Evolutionary conservation across 164 flowering plant species (phyloP).

Genomic region (Umbellularia californica): DNA sequence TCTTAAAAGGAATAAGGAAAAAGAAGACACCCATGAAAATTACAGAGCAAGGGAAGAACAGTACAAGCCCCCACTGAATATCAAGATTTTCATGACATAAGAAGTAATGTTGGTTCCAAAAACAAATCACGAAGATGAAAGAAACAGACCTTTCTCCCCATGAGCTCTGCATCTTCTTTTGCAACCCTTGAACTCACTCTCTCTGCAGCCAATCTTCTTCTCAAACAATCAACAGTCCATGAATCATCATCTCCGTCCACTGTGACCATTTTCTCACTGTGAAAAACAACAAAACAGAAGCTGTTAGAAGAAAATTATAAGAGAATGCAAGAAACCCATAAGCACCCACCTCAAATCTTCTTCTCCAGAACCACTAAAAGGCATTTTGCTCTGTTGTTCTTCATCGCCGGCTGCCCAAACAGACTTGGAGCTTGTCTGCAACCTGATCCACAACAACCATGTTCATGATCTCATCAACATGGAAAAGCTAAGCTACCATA

Average conservation of each 20-base stretch:
- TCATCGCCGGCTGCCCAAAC: conserved; percentile 2
- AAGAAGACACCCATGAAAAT: background rate
- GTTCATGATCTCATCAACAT: background rate
- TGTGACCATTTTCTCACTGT: conserved; percentile 35
- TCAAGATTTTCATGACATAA: background rate
- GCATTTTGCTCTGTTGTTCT: conserved; percentile 15
- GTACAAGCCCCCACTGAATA: background rate
- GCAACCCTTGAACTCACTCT: conserved; percentile 68
- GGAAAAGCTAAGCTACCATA: background rate
- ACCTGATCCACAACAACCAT: conserved; percentile 1
- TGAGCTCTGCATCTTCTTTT: conserved; percentile 46
- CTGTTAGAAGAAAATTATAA: background rate
- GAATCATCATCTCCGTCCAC: conserved; percentile 32
- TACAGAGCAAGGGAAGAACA: background rate
- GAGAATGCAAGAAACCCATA: conserved; percentile 2
- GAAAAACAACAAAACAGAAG: conserved; percentile 2
- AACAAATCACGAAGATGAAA: background rate
- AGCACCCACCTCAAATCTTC: conserved; percentile 37
- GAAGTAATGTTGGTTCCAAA: background rate
- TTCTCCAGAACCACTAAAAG: conserved; percentile 19
- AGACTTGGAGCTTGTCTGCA: conserved; percentile 3
- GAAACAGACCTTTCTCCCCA: conserved; percentile 49
- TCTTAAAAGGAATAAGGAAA: background rate
- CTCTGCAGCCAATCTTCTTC: conserved; percentile 83
- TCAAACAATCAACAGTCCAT: conserved; percentile 61